Base-by-base conservation (phyloP, 2,329 filamentous ascomycete genomes). In the Ascochyta viciae-villosae region DNA sequence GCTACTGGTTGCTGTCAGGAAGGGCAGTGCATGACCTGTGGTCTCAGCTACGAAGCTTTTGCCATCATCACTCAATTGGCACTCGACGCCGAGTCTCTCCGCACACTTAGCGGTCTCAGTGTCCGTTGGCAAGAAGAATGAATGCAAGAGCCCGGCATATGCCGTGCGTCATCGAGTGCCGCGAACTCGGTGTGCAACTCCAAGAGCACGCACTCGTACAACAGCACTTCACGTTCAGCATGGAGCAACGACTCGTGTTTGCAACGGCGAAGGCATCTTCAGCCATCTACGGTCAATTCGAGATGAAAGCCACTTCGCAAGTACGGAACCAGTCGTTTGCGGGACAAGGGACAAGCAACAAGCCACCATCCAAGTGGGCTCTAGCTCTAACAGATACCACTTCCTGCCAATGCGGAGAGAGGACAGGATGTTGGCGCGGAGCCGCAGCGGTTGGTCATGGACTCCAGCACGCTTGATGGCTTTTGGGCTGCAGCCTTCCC, bases 401-500 rank as follows among this genome's bases (percentile, higher is more conserved):
- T 27, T 53, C 37, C 39, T 58, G 50, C 60, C 60, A 65, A 60
- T 64, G 43, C 51, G 58, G 43, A 57, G 44, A 50, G 47, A 50
- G 26, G 53, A 54, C 58, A 60, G 48, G 37, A 35, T 44, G 54
- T 41, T 37, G 49, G 54, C 44, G 66, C 63, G 66, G 66, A 69
- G 58, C 65, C 62, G 66, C 66, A 65, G 62, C 59, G 60, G 62
- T 67, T 62, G 59, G 58, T 48, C 52, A 9, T 62, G 53, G 48
- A 37, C 40, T 37, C 45, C 47, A 54, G 47, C 44, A 37, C 52
- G 41, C 45, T 35, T 46, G 43, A 50, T 50, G 60, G 50, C 37
- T 49, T 45, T 46, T 40, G 58, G 48, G 56, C 55, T 52, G 54
- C 57, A 62, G 52, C 54, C 57, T 61, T 60, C 47, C 58, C 54